Percentiles rank a stretch among this genome's conserved stretches.
phyloP scores from a whole-genome alignment of 148 eudicot genomes.

The Cornus suecica region DNA sequence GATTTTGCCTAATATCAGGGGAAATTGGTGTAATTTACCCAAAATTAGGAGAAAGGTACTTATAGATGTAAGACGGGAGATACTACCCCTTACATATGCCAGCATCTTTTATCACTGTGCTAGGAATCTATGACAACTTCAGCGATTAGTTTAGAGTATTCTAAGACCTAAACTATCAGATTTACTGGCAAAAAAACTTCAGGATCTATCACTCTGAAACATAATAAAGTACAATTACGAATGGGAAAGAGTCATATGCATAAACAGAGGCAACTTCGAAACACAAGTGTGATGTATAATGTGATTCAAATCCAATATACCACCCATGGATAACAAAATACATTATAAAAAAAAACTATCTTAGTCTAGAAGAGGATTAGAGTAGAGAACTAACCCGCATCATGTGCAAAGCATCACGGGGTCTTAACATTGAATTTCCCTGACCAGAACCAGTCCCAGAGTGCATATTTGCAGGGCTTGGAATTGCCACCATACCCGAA shows the following conservation, averaged over 20 bases:
- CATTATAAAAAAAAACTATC: background rate
- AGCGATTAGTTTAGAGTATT: background rate
- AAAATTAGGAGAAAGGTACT: too few species aligned
- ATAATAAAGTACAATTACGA: background rate
- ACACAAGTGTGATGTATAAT: background rate
- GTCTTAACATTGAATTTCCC: slow-evolving; percentile 60
- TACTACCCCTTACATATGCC: background rate
- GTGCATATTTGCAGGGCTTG: slow-evolving; percentile 45
- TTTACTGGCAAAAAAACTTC: background rate
- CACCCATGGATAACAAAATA: background rate
- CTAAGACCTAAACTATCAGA: background rate
- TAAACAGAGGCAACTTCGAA: background rate
- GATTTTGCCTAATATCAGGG: too few species aligned
- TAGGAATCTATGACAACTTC: background rate
- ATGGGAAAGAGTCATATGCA: background rate
- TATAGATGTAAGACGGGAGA: too few species aligned
- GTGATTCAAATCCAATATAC: slow-evolving; percentile 4
- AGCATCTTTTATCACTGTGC: background rate
- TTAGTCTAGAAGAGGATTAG: background rate
- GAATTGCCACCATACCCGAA: slow-evolving; percentile 41
- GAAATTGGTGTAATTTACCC: too few species aligned
- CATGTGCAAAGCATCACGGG: slow-evolving; percentile 62
- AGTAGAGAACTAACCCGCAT: slow-evolving; percentile 52
- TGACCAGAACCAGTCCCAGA: slow-evolving; percentile 60
- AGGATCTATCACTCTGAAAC: background rate